Conservation (phyloP, 139 green algal species). For the Chlorokybus atmophyticus region DNA sequence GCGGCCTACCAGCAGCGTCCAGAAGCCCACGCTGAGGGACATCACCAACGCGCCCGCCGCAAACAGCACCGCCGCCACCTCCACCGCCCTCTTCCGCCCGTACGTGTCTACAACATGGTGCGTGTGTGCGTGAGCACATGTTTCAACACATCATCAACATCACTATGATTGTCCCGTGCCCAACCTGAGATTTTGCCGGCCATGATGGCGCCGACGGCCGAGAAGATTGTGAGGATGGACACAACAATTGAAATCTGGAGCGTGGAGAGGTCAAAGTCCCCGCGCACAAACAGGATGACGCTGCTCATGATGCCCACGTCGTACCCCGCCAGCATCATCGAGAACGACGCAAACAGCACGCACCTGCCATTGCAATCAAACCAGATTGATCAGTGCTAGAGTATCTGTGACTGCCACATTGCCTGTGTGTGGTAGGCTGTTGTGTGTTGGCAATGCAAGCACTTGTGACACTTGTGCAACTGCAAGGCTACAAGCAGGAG, state of each 20-base stretch:
- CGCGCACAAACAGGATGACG: slow-evolving; percentile 15
- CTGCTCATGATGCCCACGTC: slow-evolving; percentile 30
- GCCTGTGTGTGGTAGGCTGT: too few species aligned
- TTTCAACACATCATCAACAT: neutral
- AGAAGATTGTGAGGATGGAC: slow-evolving; percentile 3
- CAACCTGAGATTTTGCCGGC: slow-evolving; percentile 13
- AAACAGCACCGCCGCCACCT: slow-evolving; percentile 6
- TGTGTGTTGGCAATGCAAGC: too few species aligned
- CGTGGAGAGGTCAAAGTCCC: slow-evolving; percentile 11
- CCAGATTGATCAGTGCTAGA: too few species aligned
- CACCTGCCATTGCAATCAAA: too few species aligned
- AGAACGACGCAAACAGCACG: too few species aligned
- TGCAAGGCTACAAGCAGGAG: too few species aligned
- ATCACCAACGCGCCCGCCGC: slow-evolving; percentile 18
- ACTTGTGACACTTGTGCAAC: too few species aligned
- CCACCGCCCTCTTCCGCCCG: slow-evolving; percentile 3
- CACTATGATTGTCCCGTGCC: neutral
- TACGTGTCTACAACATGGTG: neutral
- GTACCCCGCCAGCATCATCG: too few species aligned
- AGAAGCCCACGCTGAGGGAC: slow-evolving; percentile 12
- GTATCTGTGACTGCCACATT: too few species aligned
- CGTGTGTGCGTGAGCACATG: neutral
- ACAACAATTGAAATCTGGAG: slow-evolving; percentile 8
- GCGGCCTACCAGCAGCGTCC: slow-evolving; percentile 15
- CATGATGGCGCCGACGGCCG: slow-evolving; percentile 14